Conservation (phyloP, 2,329 filamentous ascomycete species). For the Hypoxylon sp. region DNA sequence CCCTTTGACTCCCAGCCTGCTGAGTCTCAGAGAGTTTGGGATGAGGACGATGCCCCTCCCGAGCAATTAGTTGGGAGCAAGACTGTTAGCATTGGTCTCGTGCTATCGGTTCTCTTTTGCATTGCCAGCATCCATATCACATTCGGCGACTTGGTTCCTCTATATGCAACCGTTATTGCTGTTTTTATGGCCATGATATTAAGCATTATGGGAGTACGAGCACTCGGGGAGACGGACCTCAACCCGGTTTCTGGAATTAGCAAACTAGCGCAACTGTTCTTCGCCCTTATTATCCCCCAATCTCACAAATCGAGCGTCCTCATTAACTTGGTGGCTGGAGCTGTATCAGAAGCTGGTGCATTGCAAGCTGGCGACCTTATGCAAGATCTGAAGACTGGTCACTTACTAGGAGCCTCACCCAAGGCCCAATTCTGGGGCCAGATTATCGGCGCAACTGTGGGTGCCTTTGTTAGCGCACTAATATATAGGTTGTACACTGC, state of each 20-base stretch:
- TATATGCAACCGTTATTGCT: conserved; percentile 81
- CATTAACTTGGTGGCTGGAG: conserved; percentile 94
- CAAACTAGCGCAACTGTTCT: conserved; percentile 95
- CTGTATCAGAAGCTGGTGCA: conserved; percentile 86
- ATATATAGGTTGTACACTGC: conserved; percentile 90
- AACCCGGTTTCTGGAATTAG: conserved; percentile 97
- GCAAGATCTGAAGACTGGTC: conserved; percentile 97
- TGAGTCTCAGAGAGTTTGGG: conserved; percentile 54
- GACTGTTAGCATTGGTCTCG: conserved; percentile 81
- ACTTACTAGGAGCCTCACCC: conserved; percentile 90
- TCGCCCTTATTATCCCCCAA: conserved; percentile 88
- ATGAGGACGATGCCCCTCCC: conserved; percentile 83
- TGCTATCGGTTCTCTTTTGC: conserved; percentile 83
- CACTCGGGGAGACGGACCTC: conserved; percentile 86
- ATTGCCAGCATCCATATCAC: conserved; percentile 84
- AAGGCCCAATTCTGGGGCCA: conserved; percentile 98
- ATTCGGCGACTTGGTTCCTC: conserved; percentile 86
- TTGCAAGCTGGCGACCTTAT: conserved; percentile 96
- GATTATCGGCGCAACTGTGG: conserved; percentile 88
- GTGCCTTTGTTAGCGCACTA: conserved; percentile 86
- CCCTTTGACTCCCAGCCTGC: conserved; percentile 42
- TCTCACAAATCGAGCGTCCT: conserved; percentile 88
- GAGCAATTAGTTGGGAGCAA: conserved; percentile 84
- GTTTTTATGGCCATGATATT: conserved; percentile 86
- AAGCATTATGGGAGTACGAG: conserved; percentile 81